Evolutionary conservation across 208 protist genomes (phyloP), one percentile per base, ranked within the genome.

Genomic region (Spongospora subterranea): DNA sequence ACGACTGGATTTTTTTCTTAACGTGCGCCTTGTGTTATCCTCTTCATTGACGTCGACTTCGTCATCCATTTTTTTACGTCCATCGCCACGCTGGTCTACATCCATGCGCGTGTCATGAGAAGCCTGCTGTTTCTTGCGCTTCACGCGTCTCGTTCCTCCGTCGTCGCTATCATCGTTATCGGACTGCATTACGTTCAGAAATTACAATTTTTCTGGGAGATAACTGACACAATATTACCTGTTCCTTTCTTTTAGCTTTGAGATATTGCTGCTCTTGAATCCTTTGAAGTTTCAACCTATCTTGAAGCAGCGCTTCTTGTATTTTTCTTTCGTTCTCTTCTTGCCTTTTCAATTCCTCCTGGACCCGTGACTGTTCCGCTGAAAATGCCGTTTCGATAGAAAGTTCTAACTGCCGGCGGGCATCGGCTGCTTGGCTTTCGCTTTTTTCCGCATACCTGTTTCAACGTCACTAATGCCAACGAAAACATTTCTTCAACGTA

Each of bases 251-350:
- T 24, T 24, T 60, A 6, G 24, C 24, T 60, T 60, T 60, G 6
- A 24, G 24, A 6, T 29, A 29, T 24, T 60, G 50, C 50, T 60
- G 50, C 24, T 60, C 50, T 60, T 60, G 50, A 60, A 60, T 60
- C 6, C 50, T 6, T 24, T 60, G 50, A 6, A 60, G 24, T 24
- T 24, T 60, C 50, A 60, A 60, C 24, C 50, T 60, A 60, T 60
- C 50, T 60, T 60, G 50, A 29, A 29, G 13, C 50, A 60, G 24
- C 6, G 24, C 50, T 60, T 24, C 50, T 60, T 60, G 50, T 29
- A 60, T 60, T 60, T n/a, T 82, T 35, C 71, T 82, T 82, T 35
- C 71, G 17, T 6, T 82, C n/a, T 82, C 71, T 43, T 82, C 71
- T 82, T 20, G 13, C 35, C n/a, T 13, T 82, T 43, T 6, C n/a